Evolutionary conservation across 2,329 filamentous ascomycete species (phyloP), one percentile per base, ranked within the genome.

Genomic region (Venturia pyrina): DNA sequence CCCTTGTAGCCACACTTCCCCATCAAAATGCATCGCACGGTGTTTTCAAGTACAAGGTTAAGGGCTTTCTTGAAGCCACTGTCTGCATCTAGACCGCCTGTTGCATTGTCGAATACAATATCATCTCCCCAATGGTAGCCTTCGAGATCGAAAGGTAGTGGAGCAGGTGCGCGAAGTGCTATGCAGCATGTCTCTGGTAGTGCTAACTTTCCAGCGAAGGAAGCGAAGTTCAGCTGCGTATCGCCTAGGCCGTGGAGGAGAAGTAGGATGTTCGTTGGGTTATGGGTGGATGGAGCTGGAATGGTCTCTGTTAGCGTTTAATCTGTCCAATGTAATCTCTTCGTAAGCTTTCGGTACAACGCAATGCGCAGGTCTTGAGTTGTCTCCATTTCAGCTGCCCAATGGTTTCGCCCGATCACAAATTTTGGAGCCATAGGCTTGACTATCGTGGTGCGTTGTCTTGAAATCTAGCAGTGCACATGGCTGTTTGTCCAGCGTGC

Each of bases 161-260:
- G 84, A 32, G 81, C 81, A 0, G 89, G 87, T 0, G 87, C 92
- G 72, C 89, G 89, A 53, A 96, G 79, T 7, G 90, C 84, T 65
- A 96, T 83, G 71, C 87, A 86, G 66, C 87, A 83, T 64, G 92
- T 92, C 72, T 92, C 89, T 0, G 91, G 91, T 3, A 96, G 84
- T 68, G 83, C 81, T 68, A 96, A 78, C 70, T 85, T 86, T 66
- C 81, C 80, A 24, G 87, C 90, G 68, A 96, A 89, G 57, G 78
- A 78, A 67, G 85, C 82, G 75, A 95, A 96, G 44, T 89, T 81
- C 3, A 74, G 72, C 67, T 90, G 84, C 43, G 83, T 86, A 77
- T 96, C 92, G 68, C 92, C 92, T 15, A 96, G 84, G 69, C 91
- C 91, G 76, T 96, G 92, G 66, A 96, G 85, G 63, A 96, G 84